phyloP scores from a whole-genome alignment of 768 basidiomycete species.

The Rhodotorula diobovata region DNA sequence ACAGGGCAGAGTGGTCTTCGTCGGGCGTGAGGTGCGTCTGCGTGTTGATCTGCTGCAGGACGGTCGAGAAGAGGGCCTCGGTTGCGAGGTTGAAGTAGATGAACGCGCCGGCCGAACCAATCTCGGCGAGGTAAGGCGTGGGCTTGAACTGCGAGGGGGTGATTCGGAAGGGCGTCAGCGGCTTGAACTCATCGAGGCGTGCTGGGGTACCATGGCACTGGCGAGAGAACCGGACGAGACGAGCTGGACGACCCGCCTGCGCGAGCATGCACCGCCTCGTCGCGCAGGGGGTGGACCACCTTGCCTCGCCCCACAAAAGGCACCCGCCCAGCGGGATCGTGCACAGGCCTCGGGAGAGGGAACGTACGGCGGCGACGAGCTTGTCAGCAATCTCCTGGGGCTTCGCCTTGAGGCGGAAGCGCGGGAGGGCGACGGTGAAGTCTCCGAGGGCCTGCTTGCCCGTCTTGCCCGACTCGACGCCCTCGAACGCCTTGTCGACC shows the following conservation, averaged over 20 bases:
- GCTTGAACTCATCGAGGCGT: no score
- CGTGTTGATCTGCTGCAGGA: constrained; percentile 69
- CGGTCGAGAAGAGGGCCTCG: constrained; percentile 59
- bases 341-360: neutral
- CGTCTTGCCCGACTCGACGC: constrained; percentile 86
- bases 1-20: constrained; percentile 46
- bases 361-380: constrained; percentile 58
- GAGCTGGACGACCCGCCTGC: neutral
- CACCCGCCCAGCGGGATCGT: no score
- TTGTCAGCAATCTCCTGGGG: constrained; percentile 69
- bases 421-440: constrained; percentile 84
- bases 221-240: neutral
- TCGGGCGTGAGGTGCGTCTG: constrained; percentile 63
- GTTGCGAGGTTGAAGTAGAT: constrained; percentile 73
- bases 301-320: no score
- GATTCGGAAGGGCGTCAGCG: neutral
- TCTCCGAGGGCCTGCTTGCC: constrained; percentile 60
- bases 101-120: constrained; percentile 68
- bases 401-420: constrained; percentile 80
- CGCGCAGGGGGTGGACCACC: neutral
- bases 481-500: constrained; percentile 71
- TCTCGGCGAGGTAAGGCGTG: constrained; percentile 69
- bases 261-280: neutral
- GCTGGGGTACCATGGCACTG: no score
- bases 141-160: constrained; percentile 64